Conservation (phyloP, 345 rosid species). For the Citrus sinensis region DVS_A1.0 CM039163.1:3468501-3469000, state of each 20-base stretch:
- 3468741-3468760: slow-evolving; percentile 69
- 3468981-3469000: background rate
- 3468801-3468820: slow-evolving; percentile 78
- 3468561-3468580: background rate
- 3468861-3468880: background rate
- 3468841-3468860: slow-evolving; percentile 3
- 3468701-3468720: background rate
- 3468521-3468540: background rate
- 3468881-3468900: background rate
- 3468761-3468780: slow-evolving; percentile 69
- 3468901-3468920: background rate
- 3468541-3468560: background rate
- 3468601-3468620: background rate
- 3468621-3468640: background rate
- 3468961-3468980: background rate
- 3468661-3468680: background rate
- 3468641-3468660: background rate
- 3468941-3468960: background rate
- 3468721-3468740: slow-evolving; percentile 59
- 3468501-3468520: background rate
- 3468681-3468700: background rate
- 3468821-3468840: slow-evolving; percentile 53
- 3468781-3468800: slow-evolving; percentile 67
- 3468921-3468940: background rate
- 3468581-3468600: background rate